A percentile compares a stretch with the other conserved stretches of the same genome.
Evolutionary conservation across 345 rosid genomes (phyloP).

Genomic region (Brassica cretica): DNA sequence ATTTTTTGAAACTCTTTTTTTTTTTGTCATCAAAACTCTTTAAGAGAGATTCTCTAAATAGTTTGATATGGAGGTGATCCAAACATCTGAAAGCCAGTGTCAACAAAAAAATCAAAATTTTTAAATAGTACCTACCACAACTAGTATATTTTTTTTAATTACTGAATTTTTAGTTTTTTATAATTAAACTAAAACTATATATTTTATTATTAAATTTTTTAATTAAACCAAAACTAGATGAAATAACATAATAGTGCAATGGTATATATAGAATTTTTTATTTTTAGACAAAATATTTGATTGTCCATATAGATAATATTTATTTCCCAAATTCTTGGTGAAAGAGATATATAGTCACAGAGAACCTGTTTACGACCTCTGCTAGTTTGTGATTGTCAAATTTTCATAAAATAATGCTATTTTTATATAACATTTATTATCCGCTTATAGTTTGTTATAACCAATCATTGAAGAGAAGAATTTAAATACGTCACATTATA

Average conservation of each 20-base stretch:
- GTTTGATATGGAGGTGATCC: neutral
- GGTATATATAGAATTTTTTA: neutral
- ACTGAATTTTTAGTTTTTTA: neutral
- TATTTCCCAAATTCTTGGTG: slow-evolving; percentile 8
- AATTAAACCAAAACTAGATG: neutral
- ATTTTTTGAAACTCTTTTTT: too few relatives aligned
- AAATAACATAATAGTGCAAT: neutral
- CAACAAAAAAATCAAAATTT: neutral
- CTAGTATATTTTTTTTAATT: neutral
- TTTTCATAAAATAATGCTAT: neutral
- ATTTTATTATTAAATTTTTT: neutral
- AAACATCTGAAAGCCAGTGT: neutral
- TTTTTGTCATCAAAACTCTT: too few relatives aligned
- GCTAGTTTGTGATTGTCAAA: slow-evolving; percentile 18
- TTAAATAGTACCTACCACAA: neutral
- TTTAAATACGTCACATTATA: slow-evolving; percentile 35
- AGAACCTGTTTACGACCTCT: slow-evolving; percentile 9
- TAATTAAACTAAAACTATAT: neutral
- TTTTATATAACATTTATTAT: slow-evolving; percentile 1
- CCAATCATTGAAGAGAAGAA: slow-evolving; percentile 39
- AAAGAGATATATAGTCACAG: slow-evolving; percentile 21
- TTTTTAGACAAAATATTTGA: neutral
- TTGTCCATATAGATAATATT: neutral
- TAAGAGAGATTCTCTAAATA: neutral
- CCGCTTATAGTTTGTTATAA: neutral